Evolutionary conservation across 129 eudicot genomes (phyloP), one percentile per base, ranked within the genome.

Genomic region (Tanacetum coccineum): DNA sequence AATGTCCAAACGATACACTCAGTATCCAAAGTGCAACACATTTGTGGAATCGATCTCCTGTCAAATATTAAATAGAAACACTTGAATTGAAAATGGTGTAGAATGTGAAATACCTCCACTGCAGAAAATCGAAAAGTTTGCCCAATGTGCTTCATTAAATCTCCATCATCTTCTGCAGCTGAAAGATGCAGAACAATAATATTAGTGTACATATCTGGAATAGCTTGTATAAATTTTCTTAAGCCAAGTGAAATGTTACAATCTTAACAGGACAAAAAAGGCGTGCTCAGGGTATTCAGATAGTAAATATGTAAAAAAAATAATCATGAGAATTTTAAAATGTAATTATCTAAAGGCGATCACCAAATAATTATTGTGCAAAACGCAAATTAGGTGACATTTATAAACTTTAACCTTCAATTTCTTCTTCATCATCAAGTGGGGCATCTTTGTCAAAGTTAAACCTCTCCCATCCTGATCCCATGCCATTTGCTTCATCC

Each of bases 391-490:
- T 26, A 25, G 58, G 25, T 10, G 57, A 12, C 18, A 57, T 51
- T 52, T 14, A 44, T 40, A 30, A 50, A 48, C 18, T 22, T 39
- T 45, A 67, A 94, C 99, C 99, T 89, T 94, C 97, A 56, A 88
- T 72, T 72, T 94, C 96, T 66, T 86, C 95, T 66, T 86, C 95
- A 50, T 89, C 95, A 71, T 94, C 99, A 40, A 94, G 83, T 11
- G 97, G 96, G 49, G 99, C 99, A 71, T 94, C 97, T 79, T 87
- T 94, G 81, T 94, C 86, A 61, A 94, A 94, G 59, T 89, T 86
- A 71, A 94, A 94, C 45, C 99, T 82, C 79, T 94, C 99, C 99
- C 99, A 94, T 65, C 91, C 93, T 6, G 96, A 80, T 40, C 96
- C 93, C 78, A 62, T 82, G 55, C 87, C 91, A 26, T 76, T 83